Evolutionary conservation across 805 yeast genomes (phyloP), one percentile per base, ranked within the genome.

Genomic region (Candida tibetensis): DNA sequence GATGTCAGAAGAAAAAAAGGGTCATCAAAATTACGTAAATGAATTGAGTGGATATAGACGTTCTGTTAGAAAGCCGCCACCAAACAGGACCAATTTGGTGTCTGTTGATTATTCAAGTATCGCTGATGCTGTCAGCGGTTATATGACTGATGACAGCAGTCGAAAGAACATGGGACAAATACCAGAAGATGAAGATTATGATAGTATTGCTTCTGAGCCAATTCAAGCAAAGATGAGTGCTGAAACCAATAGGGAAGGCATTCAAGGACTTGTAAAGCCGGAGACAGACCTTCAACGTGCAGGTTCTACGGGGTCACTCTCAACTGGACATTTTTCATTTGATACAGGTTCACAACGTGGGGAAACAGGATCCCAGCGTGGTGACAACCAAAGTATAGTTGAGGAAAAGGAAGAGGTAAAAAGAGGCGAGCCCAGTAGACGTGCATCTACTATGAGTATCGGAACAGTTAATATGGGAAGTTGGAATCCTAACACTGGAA

Each of bases 401-500:
- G 28, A 22, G 9, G 17, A 25, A 13, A 8, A n/a, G 3, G 23
- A 22, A n/a, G 12, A 10, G 8, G 18, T n/a, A 4, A 14, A 14
- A 23, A 16, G 13, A 17, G 28, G 19, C 22, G 10, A 14, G 16
- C 30, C 48, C 4, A 21, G 25, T 21, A 53, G 71, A 40, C 47
- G 70, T 36, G 60, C 47, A 8, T 66, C 72, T 1, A 58, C 69
- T 7, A 53, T 57, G 53, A 52, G 49, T 38, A 47, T 44, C 28
- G 48, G 23, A 44, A 68, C 67, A 2, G 56, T 76, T 30, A 72
- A 66, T 40, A 61, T 76, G 60, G 81, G 80, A 2, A 60, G 60
- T 18, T 79, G 85, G 85, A 72, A 69, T 51, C 84, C 84, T 2
- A 74, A 79, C 48, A 78, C 82, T 6, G 64, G 60, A 22, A 62